These are phyloP conservation scores for Lyophyllum atratum DNA, from an alignment of 768 basidiomycete species.

Conservation along the genomic window DNA sequence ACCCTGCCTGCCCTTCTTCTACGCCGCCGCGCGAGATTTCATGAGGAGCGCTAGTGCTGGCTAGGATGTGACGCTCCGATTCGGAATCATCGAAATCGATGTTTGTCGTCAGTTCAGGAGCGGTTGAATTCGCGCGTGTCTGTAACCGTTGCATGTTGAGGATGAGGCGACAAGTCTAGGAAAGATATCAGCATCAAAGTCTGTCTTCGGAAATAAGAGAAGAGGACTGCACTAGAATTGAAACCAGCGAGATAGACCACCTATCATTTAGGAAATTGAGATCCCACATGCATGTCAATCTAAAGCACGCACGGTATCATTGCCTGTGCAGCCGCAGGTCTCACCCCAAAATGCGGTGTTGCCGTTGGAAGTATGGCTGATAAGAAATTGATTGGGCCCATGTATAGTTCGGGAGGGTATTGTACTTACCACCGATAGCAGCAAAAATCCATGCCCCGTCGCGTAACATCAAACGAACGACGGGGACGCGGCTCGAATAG, in stretches of 20 bases:
- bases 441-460: slow-evolving; percentile 12
- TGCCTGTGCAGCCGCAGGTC: neutral
- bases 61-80: neutral
- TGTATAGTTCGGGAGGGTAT: neutral
- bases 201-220: neutral
- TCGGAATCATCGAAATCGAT: neutral
- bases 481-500: neutral
- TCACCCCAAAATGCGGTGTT: neutral
- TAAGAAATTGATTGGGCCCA: neutral
- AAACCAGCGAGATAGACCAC: slow-evolving; percentile 6
- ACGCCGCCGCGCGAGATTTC: neutral
- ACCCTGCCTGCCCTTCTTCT: neutral
- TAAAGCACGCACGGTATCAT: slow-evolving; percentile 1
- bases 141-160: slow-evolving; percentile 13
- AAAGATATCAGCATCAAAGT: neutral
- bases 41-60: neutral
- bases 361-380: neutral
- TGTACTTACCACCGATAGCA: slow-evolving; percentile 6
- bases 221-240: slow-evolving; percentile 2
- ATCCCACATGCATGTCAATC: neutral
- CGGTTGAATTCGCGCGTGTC: neutral
- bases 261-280: neutral
- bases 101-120: slow-evolving; percentile 4
- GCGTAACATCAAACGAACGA: slow-evolving; percentile 9
- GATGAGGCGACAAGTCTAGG: slow-evolving; percentile 11